Conservation (phyloP, 2,329 filamentous ascomycete species). For the Penicillium italicum region DNA sequence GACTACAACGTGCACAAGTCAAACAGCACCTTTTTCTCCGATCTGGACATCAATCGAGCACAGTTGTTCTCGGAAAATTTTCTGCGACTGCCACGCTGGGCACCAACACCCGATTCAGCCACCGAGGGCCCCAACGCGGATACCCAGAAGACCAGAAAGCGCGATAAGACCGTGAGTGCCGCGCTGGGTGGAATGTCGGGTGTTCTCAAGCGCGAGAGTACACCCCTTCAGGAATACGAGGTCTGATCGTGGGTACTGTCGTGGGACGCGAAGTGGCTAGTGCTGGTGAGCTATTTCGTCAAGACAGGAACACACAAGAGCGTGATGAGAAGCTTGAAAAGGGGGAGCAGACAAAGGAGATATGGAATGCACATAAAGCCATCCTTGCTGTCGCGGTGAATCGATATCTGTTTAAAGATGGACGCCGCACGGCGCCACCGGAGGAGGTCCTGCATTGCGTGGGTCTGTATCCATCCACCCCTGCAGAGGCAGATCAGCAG, state of each 20-base stretch:
- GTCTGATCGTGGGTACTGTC: neutral
- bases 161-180: neutral
- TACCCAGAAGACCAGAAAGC: neutral
- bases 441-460: neutral
- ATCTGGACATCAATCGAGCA: neutral
- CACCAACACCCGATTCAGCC: neutral
- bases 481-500: neutral
- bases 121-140: neutral
- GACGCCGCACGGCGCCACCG: neutral
- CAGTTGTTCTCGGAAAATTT: neutral
- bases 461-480: neutral
- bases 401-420: constrained; percentile 2
- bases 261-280: neutral
- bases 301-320: neutral
- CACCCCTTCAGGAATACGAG: neutral
- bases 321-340: neutral
- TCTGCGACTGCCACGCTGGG: neutral
- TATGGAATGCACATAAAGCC: neutral
- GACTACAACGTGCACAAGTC: neutral
- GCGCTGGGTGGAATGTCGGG: neutral
- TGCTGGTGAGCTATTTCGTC: neutral
- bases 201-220: neutral
- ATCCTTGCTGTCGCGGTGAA: neutral
- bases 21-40: constrained; percentile 1
- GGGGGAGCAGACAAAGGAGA: neutral